These are phyloP conservation scores for Salisapilia sapeloensis DNA, from an alignment of 352 stramenopile genomes.

Conservation along the genomic window DNA sequence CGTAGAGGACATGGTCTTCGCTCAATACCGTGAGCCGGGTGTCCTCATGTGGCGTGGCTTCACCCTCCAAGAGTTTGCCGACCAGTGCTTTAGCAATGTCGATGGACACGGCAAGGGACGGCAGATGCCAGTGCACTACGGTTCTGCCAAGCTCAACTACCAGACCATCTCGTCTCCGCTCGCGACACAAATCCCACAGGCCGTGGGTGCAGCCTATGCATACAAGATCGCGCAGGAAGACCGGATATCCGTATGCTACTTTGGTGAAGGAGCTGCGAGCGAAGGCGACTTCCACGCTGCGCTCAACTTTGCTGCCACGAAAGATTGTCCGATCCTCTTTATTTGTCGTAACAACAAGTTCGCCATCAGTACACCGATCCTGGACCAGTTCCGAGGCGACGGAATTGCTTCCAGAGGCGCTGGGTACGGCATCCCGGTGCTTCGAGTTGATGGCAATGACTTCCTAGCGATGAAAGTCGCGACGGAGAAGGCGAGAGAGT, in stretches of 20 bases:
- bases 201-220: constrained; percentile 90
- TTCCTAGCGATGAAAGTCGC: constrained; percentile 92
- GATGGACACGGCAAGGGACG: constrained; percentile 91
- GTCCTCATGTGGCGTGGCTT: constrained; percentile 98
- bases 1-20: constrained; percentile 88
- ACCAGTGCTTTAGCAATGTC: constrained; percentile 96
- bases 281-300: constrained; percentile 95
- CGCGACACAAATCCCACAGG: constrained; percentile 94
- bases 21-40: constrained; percentile 95
- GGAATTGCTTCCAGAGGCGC: constrained; percentile 88
- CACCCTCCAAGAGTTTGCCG: constrained; percentile 92
- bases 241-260: constrained; percentile 89
- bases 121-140: constrained; percentile 99
- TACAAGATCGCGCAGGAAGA: constrained; percentile 89
- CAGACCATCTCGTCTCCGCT: constrained; percentile 96
- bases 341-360: constrained; percentile 99
- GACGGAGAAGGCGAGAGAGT: constrained; percentile 77
- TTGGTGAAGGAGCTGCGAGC: constrained; percentile 94
- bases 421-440: constrained; percentile 93
- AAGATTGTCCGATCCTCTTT: constrained; percentile 93
- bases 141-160: constrained; percentile 88
- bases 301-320: constrained; percentile 94
- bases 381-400: constrained; percentile 95
- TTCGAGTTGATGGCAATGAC: constrained; percentile 97
- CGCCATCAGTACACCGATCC: constrained; percentile 91